Base-by-base conservation (phyloP, 208 protist species). In the Leishmania arabica region DNA sequence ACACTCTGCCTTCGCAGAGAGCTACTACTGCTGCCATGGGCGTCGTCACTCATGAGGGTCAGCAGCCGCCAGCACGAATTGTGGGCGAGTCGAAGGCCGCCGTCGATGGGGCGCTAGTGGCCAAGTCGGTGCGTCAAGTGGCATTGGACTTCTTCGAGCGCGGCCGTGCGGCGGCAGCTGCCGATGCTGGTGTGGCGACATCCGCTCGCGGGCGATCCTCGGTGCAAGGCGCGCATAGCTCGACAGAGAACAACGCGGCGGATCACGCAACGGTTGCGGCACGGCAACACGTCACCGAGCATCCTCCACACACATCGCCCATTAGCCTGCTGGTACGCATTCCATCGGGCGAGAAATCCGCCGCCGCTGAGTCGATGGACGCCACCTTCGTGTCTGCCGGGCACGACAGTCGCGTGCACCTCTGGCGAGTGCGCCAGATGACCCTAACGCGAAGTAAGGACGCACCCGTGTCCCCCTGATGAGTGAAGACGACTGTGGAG, bases 371-470 rank as follows among this genome's bases (percentile, higher is more conserved):
- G 4, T 53, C 51, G 34, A 51, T 34, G 54, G 47, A 71, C 40
- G 66, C 21, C 37, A 71, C 24, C 6, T 71, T 80, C 3, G 34
- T 80, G 21, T 84, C 81, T 0, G 54, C 58, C 7, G 74, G 70
- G 15, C 45, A 72, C 60, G 71, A 81, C 27, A 77, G 76, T 6
- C 45, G 21, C n/a, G 81, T 85, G 76, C 81, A 85, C n/a, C 75
- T 85, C 2, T 85, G 81, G 81, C 58, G 71, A 31, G 47, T 84
- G 3, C 3, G 49, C 66, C 8, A 45, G 40, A 71, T 8, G 7
- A 49, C 34, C 66, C 37, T 47, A 2, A 53, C 13, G 24, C 24
- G 21, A 27, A 21, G 17, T 15, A 49, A n/a, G 66, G n/a, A 13
- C 40, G 66, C 4, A 15, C 21, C 7, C 19, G 34, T 40, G 34